Percentiles rank a stretch among this genome's conserved stretches.
Evolutionary conservation across 495 filamentous ascomycete species (phyloP).

Genomic region (Tuber brumale): DNA sequence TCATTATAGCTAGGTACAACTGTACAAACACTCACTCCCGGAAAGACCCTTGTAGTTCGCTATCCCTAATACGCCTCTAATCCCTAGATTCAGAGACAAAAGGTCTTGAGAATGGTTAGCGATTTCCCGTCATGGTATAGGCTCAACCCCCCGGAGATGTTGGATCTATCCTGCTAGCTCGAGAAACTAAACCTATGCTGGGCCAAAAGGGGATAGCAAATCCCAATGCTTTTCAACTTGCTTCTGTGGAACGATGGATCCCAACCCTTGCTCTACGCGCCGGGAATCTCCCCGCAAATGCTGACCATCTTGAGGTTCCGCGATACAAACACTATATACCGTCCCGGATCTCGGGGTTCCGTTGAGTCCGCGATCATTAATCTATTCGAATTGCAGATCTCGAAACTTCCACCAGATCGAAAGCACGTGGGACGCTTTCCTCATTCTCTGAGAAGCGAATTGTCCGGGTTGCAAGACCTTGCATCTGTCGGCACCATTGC

Average conservation of each 20-base stretch:
- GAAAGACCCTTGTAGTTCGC: too few relatives aligned
- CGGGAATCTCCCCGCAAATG: not conserved
- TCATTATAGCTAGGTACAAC: too few relatives aligned
- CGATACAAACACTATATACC: not conserved
- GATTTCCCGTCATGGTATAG: too few relatives aligned
- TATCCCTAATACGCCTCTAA: too few relatives aligned
- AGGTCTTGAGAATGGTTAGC: too few relatives aligned
- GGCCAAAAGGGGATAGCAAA: too few relatives aligned
- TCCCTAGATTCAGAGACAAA: too few relatives aligned
- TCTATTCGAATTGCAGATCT: not conserved
- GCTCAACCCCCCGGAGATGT: too few relatives aligned
- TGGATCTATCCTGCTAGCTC: not conserved
- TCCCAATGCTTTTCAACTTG: not conserved
- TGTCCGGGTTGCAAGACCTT: not conserved
- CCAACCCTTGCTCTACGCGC: too few relatives aligned
- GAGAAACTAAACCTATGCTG: not conserved
- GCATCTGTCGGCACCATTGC: not conserved
- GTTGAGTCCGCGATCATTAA: not conserved
- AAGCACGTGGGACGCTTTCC: not conserved
- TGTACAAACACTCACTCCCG: too few relatives aligned
- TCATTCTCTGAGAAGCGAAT: not conserved
- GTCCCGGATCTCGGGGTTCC: not conserved
- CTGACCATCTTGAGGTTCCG: not conserved
- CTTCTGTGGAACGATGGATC: not conserved
- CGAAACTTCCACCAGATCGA: too few relatives aligned